Base-by-base conservation (phyloP, 768 basidiomycete species). In the Boletus bicolor region DNA sequence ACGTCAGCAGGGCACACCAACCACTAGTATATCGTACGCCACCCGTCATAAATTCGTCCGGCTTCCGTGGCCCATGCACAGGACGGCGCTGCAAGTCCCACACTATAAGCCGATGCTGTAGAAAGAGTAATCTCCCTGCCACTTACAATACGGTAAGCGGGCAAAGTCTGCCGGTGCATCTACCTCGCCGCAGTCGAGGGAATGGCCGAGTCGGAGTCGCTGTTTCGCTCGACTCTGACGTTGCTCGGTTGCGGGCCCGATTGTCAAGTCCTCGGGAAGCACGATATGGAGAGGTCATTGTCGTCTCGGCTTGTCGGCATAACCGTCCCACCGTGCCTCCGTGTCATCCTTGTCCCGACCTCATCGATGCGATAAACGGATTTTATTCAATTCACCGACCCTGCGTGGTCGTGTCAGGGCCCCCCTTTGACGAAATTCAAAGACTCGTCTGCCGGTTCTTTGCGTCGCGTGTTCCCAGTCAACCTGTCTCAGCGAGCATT, bases 341-440 rank as follows among this genome's bases (percentile, higher is more conserved):
- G 49, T 49, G 44, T 45, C 49, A 42, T 26, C 59, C 21, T 51
- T 39, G 44, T 8, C 19, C 57, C 38, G 24, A 51, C 21, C 28
- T 7, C 32, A 50, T 46, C 54, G 36, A n/a, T 37, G 12, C 49
- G 51, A 64, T 50, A 51, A 49, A 46, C 61, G 57, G 65, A 56
- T 5, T 39, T 26, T 7, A 57, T 55, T 66, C 54, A 56, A 52
- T 41, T 55, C 41, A 24, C 64, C 61, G 64, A 60, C 55, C 55
- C 61, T 56, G 46, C 44, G 44, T 44, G 36, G 44, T 47, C 39
- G 32, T 46, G 37, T 39, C 53, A 51, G 58, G 58, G 57, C 26
- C 28, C 28, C 28, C 6, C 28, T 53, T 32, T 32, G n/a, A 14
- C 37, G 42, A 7, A 36, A 30, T 24, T 5, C 26, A 45, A 30